phyloP scores from a whole-genome alignment of 176 grass and related monocot species.

The Rhipidocladum racemiflorum region DNA sequence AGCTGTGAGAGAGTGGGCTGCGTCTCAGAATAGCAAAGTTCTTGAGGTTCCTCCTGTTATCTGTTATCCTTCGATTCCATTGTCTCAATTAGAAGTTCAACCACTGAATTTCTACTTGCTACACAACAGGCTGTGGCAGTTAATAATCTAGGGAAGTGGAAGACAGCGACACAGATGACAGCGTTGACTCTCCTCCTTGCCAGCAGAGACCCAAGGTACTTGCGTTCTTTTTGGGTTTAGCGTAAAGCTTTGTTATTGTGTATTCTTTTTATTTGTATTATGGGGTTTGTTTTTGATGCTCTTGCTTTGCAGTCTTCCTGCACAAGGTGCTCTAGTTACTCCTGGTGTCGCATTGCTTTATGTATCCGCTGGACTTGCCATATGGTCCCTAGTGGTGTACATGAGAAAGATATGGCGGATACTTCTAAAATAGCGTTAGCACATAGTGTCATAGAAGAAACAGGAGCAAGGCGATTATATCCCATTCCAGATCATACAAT shows the following conservation, averaged over 20 bases:
- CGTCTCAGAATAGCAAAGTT: conserved; percentile 86
- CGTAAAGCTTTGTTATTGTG: neutral
- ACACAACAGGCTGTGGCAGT: conserved; percentile 83
- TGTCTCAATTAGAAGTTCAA: conserved; percentile 10
- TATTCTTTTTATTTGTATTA: neutral
- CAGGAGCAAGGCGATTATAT: conserved; percentile 17
- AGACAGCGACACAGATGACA: conserved; percentile 89
- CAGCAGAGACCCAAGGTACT: conserved; percentile 74
- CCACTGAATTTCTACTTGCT: conserved; percentile 30
- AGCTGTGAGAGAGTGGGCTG: conserved; percentile 95
- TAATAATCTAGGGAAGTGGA: conserved; percentile 95
- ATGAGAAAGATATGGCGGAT: conserved; percentile 92
- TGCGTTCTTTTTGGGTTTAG: neutral
- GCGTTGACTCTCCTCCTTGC: conserved; percentile 81
- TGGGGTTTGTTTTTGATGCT: neutral
- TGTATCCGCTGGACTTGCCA: conserved; percentile 79
- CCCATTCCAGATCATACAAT: conserved; percentile 25
- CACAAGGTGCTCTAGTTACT: conserved; percentile 40
- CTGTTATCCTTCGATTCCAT: conserved; percentile 14
- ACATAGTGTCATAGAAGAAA: conserved; percentile 53
- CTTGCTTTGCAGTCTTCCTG: conserved; percentile 53
- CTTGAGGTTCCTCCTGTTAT: conserved; percentile 63
- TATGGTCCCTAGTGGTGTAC: conserved; percentile 92
- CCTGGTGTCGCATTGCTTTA: conserved; percentile 77
- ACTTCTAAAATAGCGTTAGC: conserved; percentile 72